These are phyloP conservation scores for Mercurialis annua DNA, from an alignment of 345 rosid genomes.

Conservation along the genomic window DNA sequence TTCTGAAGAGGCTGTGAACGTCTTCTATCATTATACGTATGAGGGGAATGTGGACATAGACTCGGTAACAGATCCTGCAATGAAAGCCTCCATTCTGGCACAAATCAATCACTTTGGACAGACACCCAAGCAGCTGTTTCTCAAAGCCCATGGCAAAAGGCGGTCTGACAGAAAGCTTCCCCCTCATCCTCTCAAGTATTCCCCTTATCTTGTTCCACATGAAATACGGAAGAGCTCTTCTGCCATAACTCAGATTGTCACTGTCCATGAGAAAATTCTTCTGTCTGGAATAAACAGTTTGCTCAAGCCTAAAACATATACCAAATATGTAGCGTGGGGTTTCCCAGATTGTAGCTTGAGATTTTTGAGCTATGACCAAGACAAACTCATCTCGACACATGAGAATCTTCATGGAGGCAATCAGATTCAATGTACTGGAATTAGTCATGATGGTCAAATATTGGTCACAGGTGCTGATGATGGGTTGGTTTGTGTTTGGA, in stretches of 20 bases:
- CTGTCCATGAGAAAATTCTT: slow-evolving; percentile 77
- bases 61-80: slow-evolving; percentile 92
- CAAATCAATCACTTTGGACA: slow-evolving; percentile 99
- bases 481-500: slow-evolving; percentile 85
- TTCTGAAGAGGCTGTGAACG: slow-evolving; percentile 98
- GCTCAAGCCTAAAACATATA: slow-evolving; percentile 85
- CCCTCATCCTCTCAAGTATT: slow-evolving; percentile 82
- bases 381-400: slow-evolving; percentile 83
- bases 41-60: slow-evolving; percentile 99
- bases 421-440: slow-evolving; percentile 85
- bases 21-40: slow-evolving; percentile 98
- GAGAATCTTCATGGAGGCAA: slow-evolving; percentile 95
- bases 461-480: slow-evolving; percentile 96
- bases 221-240: slow-evolving; percentile 76
- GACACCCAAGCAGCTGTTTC: slow-evolving; percentile 97
- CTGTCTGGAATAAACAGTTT: slow-evolving; percentile 63
- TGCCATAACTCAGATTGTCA: slow-evolving; percentile 74
- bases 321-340: slow-evolving; percentile 92
- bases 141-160: slow-evolving; percentile 86
- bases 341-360: slow-evolving; percentile 97
- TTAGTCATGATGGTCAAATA: slow-evolving; percentile 87
- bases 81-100: slow-evolving; percentile 99
- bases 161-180: slow-evolving; percentile 68
- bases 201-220: slow-evolving; percentile 74
- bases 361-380: slow-evolving; percentile 96